A percentile compares a stretch with the other conserved stretches of the same genome.
Conservation (phyloP, 306 rosid genomes). For the Erythrophleum fordii region DNA sequence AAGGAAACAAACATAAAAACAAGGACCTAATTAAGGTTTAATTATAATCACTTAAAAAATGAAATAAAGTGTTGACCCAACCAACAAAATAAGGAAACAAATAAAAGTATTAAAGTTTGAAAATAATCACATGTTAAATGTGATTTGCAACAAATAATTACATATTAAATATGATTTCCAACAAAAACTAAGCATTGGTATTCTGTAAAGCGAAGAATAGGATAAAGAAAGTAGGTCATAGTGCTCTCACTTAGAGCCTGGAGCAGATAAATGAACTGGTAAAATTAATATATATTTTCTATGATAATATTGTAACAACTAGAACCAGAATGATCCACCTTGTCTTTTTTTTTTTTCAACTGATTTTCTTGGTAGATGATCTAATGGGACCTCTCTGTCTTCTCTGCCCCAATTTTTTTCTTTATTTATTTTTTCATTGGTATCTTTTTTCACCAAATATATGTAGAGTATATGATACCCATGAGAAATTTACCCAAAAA, state of each 20-base stretch:
- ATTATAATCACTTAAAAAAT: too few relatives aligned
- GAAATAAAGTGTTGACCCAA: too few relatives aligned
- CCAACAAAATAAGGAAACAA: too few relatives aligned
- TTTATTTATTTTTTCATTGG: not conserved
- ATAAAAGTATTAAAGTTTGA: too few relatives aligned
- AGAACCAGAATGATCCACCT: not conserved
- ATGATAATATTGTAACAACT: not conserved
- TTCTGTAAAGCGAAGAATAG: not conserved
- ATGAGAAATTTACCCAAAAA: too few relatives aligned
- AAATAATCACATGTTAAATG: too few relatives aligned
- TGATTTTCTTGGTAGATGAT: not conserved
- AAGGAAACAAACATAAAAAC: too few relatives aligned
- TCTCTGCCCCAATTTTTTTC: not conserved
- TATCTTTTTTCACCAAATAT: not conserved
- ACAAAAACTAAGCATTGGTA: not conserved
- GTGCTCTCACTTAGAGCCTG: not conserved
- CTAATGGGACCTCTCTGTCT: not conserved
- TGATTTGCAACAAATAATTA: too few relatives aligned
- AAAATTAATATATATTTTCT: not conserved
- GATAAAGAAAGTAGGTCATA: not conserved
- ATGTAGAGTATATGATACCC: too few relatives aligned
- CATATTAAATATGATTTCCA: too few relatives aligned
- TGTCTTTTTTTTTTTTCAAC: not conserved
- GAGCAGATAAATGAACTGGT: not conserved
- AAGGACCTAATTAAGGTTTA: too few relatives aligned